Base-by-base conservation (phyloP, 768 basidiomycete species). In the Xerocomellus amylosporus region DNA sequence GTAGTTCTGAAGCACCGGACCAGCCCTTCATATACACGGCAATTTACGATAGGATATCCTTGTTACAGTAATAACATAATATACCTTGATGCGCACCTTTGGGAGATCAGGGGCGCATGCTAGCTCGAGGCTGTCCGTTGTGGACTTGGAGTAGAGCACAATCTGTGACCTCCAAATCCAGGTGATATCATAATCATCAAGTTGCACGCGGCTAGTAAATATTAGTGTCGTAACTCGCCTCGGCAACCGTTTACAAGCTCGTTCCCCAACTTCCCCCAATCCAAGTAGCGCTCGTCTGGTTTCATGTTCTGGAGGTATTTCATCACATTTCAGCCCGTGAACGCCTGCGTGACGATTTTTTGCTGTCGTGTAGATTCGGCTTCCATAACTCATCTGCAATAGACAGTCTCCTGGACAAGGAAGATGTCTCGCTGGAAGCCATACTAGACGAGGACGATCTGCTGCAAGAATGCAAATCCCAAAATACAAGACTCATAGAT, bases 401-500 rank as follows among this genome's bases (percentile, higher is more conserved):
- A 72, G 93, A 97, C 81, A 82, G 82, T 64, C 81, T 97, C 55
- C 82, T 97, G 57, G 88, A 92, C 79, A 87, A 91, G 75, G 91
- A 93, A 62, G 89, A 92, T 65, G 86, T 92, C 59, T 81, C 86
- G 46, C 83, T 98, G 39, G 94, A 97, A 70, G 86, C 90, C 39
- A 86, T 98, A 55, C 79, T 98, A 51, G 93, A 93, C 74, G 93
- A 97, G 73, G 88, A 92, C 66, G 94, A 98, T 69, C 78, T 98
- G 42, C 76, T 98, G 51, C 90, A 91, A 72, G 96, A 98, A 73
- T 93, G 93, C 82, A 98, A 98, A 73, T 80, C 88, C 1, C 90
- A 96, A 73, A 98, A 98, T 67, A 88, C 88, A 38, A 77, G 90
- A 54, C 83, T 96, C 46, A 88, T 90, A 62, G 88, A 91, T 67